Evolutionary conservation across 257 asterid genomes (phyloP), one percentile per base, ranked within the genome.

Genomic region (Avicennia marina): DNA sequence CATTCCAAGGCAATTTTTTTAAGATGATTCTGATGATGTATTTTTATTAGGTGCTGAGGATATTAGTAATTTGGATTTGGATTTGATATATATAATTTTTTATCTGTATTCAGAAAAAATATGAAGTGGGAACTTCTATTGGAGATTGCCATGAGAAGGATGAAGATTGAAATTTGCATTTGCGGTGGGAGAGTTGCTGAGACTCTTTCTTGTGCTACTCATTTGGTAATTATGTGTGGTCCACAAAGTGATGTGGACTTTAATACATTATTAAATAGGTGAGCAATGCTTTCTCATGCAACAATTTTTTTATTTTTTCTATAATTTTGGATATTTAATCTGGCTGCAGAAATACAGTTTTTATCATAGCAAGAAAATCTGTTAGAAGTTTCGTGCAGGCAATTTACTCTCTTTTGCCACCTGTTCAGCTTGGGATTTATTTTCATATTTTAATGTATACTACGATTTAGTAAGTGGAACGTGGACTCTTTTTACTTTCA

Each of bases 101-200:
- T 12, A 39, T 50, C 38, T 48, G 56, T 62, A 52, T 48, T 52
- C 58, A 81, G 89, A 59, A 76, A 73, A 47, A 72, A 74, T 53
- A 56, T 56, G 62, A 80, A 66, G 50, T 75, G 68, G 79, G 86
- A 82, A 70, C 71, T 70, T 66, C 69, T 78, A 55, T 58, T 80
- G 62, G 95, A 81, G 53, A 73, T 85, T 68, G 74, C 80, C 58
- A 70, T 68, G 63, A 80, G 87, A 76, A 80, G 96, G 70, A 76
- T 91, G 98, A 91, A 80, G 78, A 59, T 80, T 72, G 93, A 76
- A 68, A 75, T 91, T 76, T 78, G 83, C 58, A 64, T 33, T 65
- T 77, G 82, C 18, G 98, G 98, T 68, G 98, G 98, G 60, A 64
- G 52, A 60, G 77, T 85, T 41, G 53, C 74, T 20, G 81, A 75